A percentile compares a stretch with the other conserved stretches of the same genome.
Conservation (phyloP, 495 filamentous ascomycete genomes). For the Podospora fimiseda region DNA sequence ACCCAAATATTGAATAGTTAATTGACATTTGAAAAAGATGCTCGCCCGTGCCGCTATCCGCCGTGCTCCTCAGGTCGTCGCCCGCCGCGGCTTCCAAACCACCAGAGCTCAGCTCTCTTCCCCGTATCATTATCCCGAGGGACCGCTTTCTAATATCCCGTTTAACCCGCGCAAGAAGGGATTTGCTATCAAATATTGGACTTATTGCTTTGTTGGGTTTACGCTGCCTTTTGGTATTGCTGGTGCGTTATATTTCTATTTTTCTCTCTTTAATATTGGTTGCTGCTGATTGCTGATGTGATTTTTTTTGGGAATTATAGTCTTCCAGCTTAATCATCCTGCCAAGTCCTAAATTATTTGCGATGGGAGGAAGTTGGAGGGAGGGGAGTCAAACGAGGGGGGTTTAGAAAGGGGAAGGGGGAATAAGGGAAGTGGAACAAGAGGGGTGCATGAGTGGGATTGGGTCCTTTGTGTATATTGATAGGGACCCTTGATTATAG, state of each 20-base stretch:
- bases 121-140: constrained; percentile 97
- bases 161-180: constrained; percentile 89
- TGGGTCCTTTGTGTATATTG: no score
- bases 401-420: not conserved
- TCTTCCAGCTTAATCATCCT: constrained; percentile 81
- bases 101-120: constrained; percentile 79
- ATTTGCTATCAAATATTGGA: constrained; percentile 80
- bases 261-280: not conserved
- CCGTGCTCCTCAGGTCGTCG: constrained; percentile 57
- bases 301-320: constrained; percentile 36
- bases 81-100: constrained; percentile 90
- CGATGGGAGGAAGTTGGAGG: not conserved
- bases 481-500: not conserved
- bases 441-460: no score
- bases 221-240: constrained; percentile 73
- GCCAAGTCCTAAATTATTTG: constrained; percentile 14
- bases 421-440: not conserved
- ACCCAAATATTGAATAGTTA: not conserved
- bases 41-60: constrained; percentile 73
- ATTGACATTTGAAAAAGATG: constrained; percentile 53
- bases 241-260: constrained; percentile 49
- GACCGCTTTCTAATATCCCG: constrained; percentile 85
- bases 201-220: constrained; percentile 72
- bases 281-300: no score
- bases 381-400: not conserved